Base-by-base conservation (phyloP, 306 rosid genomes). In the Rubus parviflorus region DNA sequence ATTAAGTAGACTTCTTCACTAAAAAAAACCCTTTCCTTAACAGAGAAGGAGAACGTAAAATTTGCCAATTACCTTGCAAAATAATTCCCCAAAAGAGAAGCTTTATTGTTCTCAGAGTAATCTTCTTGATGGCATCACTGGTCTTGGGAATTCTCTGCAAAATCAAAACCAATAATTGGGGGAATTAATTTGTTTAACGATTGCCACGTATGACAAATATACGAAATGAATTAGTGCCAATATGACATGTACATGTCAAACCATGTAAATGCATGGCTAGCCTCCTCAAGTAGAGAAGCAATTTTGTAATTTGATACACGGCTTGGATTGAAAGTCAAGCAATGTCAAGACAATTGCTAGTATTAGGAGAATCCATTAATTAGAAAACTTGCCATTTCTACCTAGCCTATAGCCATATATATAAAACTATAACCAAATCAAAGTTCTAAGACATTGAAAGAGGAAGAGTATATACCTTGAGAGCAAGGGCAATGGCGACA, bases 51-150 rank as follows among this genome's bases (percentile, higher is more conserved):
- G 43, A 63, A 63, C 3, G 37, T 2, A 11, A 7, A 35, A 0
- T 6, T 15, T 9, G 8, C 17, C 54, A n/a, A 35, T 69, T 66
- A 88, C 98, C 98, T 85, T 93, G 98, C 87, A 93, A 74, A 76
- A 93, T 68, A 71, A 93, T 77, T 8, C 98, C 98, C 97, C 98
- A 93, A 73, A 93, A 90, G 38, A 89, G 83, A 81, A 93, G 97
- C 85, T 93, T 93, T 81, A 91, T 14, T 41, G 98, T 93, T 52
- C 98, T 88, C 0, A 90, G 15, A 37, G 79, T 41, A 65, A 91
- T 93, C 90, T 83, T 91, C 86, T 75, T 87, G 15, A 81, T 83
- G 4, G 89, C 90, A 77, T 37, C 37, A 48, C 72, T 81, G 52
- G 83, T 82, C 75, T 81, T 86, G 2, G 88, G 85, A 19, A 90